Evolutionary conservation across 163 green algal genomes (phyloP).

Genomic region (Smithsoniella earleae): DNA sequence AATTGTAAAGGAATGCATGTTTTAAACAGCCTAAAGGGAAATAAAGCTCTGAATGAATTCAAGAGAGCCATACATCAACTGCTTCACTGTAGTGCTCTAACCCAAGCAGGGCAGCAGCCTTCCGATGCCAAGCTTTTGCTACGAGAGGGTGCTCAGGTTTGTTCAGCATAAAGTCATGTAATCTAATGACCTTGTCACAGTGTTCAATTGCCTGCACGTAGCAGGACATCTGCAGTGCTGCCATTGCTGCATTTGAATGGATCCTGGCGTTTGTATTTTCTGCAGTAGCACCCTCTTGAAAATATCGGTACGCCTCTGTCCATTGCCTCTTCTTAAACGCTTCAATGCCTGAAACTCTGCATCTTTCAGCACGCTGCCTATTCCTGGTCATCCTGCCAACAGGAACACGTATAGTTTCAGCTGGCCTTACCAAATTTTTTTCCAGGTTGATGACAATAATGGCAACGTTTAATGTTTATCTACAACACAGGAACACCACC

Average conservation of each 20-base stretch:
- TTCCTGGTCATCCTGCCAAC: slow-evolving; percentile 55
- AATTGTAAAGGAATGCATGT: not conserved
- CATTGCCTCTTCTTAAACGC: slow-evolving; percentile 49
- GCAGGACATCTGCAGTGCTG: slow-evolving; percentile 59
- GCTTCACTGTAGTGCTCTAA: slow-evolving; percentile 20
- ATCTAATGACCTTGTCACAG: slow-evolving; percentile 55
- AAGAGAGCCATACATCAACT: not conserved
- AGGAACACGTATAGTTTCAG: too few species aligned
- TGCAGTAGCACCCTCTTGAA: slow-evolving; percentile 52
- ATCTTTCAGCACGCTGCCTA: slow-evolving; percentile 56
- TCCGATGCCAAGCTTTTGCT: slow-evolving; percentile 59
- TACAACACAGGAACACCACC: too few species aligned
- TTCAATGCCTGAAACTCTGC: slow-evolving; percentile 53
- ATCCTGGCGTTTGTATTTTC: slow-evolving; percentile 62
- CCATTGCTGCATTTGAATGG: slow-evolving; percentile 69
- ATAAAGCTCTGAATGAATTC: not conserved
- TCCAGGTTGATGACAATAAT: too few species aligned
- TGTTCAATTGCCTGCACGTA: slow-evolving; percentile 69
- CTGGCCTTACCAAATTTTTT: too few species aligned
- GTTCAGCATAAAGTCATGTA: slow-evolving; percentile 54
- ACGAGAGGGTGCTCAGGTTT: slow-evolving; percentile 47
- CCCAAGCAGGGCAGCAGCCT: slow-evolving; percentile 38
- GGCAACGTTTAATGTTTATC: too few species aligned
- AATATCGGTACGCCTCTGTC: slow-evolving; percentile 54
- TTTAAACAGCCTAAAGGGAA: not conserved